Evolutionary conservation across 1,284 basidiomycete genomes (phyloP).

Genomic region (Malassezia yamatoensis): DNA sequence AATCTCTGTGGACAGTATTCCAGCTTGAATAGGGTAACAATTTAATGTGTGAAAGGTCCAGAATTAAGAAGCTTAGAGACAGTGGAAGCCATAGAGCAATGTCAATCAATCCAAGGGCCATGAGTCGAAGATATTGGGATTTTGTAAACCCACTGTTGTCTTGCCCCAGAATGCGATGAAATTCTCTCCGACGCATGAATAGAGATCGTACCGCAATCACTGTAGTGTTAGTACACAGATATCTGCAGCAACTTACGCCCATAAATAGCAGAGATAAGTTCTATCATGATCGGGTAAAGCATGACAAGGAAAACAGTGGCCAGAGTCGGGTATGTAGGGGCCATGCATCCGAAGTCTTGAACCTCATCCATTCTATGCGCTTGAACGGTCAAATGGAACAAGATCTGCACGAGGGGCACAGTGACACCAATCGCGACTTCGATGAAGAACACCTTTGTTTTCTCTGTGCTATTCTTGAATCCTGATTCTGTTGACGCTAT

Average conservation of each 20-base stretch:
- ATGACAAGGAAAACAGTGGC: neutral
- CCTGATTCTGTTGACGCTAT: neutral
- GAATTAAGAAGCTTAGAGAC: neutral
- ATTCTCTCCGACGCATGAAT: neutral
- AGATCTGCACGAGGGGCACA: neutral
- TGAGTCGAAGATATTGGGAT: neutral
- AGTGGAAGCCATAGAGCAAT: neutral
- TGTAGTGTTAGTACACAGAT: neutral
- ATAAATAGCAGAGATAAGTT: neutral
- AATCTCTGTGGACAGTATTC: neutral
- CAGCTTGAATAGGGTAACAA: neutral
- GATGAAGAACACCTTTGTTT: neutral
- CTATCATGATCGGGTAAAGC: neutral
- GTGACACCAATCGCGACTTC: neutral
- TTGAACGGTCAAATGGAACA: conserved; percentile 1
- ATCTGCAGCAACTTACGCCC: neutral
- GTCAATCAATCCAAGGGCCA: neutral
- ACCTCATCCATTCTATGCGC: neutral
- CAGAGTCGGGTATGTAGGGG: neutral
- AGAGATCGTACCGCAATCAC: neutral
- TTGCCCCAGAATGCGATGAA: neutral
- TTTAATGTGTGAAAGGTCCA: neutral
- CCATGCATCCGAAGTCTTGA: neutral
- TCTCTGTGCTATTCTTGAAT: neutral
- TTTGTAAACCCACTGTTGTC: neutral